phyloP scores from a whole-genome alignment of 1,139 yeast species.

The Hansenula sp. region DNA sequence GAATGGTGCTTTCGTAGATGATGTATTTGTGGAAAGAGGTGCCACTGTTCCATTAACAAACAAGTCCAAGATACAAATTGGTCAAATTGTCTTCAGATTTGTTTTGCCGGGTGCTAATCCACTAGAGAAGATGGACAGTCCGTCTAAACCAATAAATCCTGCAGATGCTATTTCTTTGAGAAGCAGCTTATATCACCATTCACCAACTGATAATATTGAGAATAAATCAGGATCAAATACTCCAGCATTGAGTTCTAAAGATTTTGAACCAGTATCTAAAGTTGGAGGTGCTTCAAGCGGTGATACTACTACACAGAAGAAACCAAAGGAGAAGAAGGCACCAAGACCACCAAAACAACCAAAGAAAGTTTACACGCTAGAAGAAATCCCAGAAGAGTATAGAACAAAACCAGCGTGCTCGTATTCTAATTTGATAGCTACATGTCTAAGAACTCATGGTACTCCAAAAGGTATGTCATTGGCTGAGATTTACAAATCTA shows the following conservation, averaged over 20 bases:
- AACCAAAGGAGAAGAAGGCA: constrained; percentile 31
- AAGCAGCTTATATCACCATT: constrained; percentile 18
- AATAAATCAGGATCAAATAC: constrained; percentile 12
- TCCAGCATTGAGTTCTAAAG: constrained; percentile 16
- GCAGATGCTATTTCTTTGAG: constrained; percentile 23
- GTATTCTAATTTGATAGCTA: constrained; percentile 74
- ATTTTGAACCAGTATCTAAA: constrained; percentile 16
- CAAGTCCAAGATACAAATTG: constrained; percentile 85
- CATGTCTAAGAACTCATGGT: constrained; percentile 65
- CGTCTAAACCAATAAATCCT: constrained; percentile 23
- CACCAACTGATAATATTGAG: constrained; percentile 9
- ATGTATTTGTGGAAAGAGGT: constrained; percentile 80
- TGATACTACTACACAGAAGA: constrained; percentile 17
- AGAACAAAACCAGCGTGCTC: constrained; percentile 79
- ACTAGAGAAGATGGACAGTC: constrained; percentile 18
- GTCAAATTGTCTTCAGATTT: constrained; percentile 84
- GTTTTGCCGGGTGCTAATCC: constrained; percentile 54
- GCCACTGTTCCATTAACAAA: constrained; percentile 81
- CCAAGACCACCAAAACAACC: constrained; percentile 53
- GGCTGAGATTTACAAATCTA: constrained; percentile 80
- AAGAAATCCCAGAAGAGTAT: constrained; percentile 84
- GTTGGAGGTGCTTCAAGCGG: constrained; percentile 1
- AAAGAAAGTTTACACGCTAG: constrained; percentile 57
- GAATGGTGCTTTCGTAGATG: constrained; percentile 95
- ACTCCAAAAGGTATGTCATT: constrained; percentile 73